Base-by-base conservation (phyloP, 257 asterid genomes). In the Mitragyna speciosa region DNA sequence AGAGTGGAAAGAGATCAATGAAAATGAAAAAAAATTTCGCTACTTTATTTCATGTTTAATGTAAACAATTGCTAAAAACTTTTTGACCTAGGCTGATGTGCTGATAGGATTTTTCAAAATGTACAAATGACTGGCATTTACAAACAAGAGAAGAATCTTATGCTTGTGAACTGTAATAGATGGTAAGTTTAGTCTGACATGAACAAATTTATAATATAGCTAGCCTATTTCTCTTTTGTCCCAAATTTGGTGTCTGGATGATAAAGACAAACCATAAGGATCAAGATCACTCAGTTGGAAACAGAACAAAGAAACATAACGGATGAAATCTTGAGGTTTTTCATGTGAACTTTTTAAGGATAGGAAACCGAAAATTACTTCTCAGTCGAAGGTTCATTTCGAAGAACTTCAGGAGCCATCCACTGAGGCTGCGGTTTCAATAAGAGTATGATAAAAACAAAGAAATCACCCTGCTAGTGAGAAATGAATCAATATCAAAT, bases 401-500 rank as follows among this genome's bases (percentile, higher is more conserved):
- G 89, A 45, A 93, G 95, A 61, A 91, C 92, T 91, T 93, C 97
- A 69, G 97, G 97, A 77, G 97, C 97, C 96, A 93, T 93, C 95
- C 96, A 93, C 83, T 90, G 93, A 45, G 96, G 93, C 97, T 93
- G 93, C 86, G 83, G 75, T 26, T 56, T 66, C 56, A 48, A 28
- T 8, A 58, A 83, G 41, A 52, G 67, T 67, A 49, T 41, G 51
- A 61, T 66, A 56, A 77, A 74, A 64, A 65, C 76, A 52, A 43
- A 67, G 41, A 51, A 77, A 49, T 51, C 43, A 67, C 49, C 3
- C 11, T n/a, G 12, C 24, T 7, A 31, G n/a, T 36, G 69, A 76
- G 11, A 64, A 22, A 19, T 52, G n/a, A 59, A 31, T 19, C 52
- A 30, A 51, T 69, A 24, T 0, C 49, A 49, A 77, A 45, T 49